phyloP scores from a whole-genome alignment of 306 rosid genomes.

The Abrus pulchellus region DNA sequence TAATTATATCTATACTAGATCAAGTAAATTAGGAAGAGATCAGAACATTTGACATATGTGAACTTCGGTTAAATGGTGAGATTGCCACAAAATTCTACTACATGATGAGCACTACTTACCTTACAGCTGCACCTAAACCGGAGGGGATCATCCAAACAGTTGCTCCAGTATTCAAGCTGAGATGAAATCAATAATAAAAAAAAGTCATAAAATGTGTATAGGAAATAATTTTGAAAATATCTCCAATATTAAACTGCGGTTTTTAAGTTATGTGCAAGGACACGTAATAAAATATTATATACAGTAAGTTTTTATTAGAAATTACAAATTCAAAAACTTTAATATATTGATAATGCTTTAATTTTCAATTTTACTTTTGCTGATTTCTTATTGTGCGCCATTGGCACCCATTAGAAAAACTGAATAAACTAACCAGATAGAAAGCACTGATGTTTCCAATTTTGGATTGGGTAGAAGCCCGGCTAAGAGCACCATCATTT shows the following conservation, averaged over 20 bases:
- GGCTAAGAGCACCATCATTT: slow-evolving; percentile 67
- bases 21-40: neutral
- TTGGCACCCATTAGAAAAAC: too few relatives aligned
- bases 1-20: too few relatives aligned
- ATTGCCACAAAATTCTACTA: neutral
- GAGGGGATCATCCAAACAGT: slow-evolving; percentile 75
- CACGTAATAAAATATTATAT: too few relatives aligned
- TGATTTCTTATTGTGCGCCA: too few relatives aligned
- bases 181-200: neutral
- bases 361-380: too few relatives aligned
- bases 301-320: too few relatives aligned
- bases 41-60: slow-evolving; percentile 1
- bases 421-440: slow-evolving; percentile 55
- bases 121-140: slow-evolving; percentile 73
- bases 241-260: neutral
- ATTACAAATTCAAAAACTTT: too few relatives aligned
- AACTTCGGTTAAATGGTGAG: neutral
- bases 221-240: neutral
- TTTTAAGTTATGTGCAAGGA: too few relatives aligned
- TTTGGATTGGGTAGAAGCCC: slow-evolving; percentile 73
- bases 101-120: slow-evolving; percentile 55
- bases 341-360: too few relatives aligned
- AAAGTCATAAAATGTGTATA: neutral
- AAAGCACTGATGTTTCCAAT: slow-evolving; percentile 70
- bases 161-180: slow-evolving; percentile 67